Conservation (phyloP, 2,329 filamentous ascomycete species). For the Pezicula neosporulosa region DNA sequence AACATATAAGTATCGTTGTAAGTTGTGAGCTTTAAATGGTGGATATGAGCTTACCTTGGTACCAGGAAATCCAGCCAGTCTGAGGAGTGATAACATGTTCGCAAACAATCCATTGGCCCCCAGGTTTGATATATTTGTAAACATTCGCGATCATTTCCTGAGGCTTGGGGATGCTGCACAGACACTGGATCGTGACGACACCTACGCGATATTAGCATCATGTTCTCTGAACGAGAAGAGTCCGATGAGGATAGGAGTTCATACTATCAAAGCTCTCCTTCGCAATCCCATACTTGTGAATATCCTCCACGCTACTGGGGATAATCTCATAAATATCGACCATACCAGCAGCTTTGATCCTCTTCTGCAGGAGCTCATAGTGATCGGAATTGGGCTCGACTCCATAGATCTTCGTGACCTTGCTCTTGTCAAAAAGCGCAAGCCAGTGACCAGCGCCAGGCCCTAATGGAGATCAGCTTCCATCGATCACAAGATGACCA, state of each 20-base stretch:
- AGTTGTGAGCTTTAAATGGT: too few relatives aligned
- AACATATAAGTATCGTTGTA: not conserved
- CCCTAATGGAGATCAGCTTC: slow-evolving; percentile 30
- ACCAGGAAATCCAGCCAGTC: slow-evolving; percentile 14
- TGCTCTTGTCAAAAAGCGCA: slow-evolving; percentile 38
- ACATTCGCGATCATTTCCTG: slow-evolving; percentile 20
- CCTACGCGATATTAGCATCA: slow-evolving; percentile 35
- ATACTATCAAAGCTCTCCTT: slow-evolving; percentile 35
- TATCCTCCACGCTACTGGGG: slow-evolving; percentile 58
- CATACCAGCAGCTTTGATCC: slow-evolving; percentile 49
- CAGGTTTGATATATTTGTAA: slow-evolving; percentile 21
- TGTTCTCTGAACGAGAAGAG: too few relatives aligned
- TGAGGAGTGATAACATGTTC: slow-evolving; percentile 23
- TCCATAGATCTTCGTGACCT: slow-evolving; percentile 47
- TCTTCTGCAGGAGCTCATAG: slow-evolving; percentile 42
- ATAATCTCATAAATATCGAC: slow-evolving; percentile 57
- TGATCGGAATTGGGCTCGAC: slow-evolving; percentile 60
- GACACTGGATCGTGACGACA: slow-evolving; percentile 24
- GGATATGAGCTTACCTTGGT: slow-evolving; percentile 19
- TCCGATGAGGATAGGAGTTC: slow-evolving; percentile 6
- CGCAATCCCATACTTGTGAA: slow-evolving; percentile 26
- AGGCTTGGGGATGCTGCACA: slow-evolving; percentile 21
- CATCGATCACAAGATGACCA: slow-evolving; percentile 39
- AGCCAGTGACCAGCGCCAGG: slow-evolving; percentile 60
- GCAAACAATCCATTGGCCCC: slow-evolving; percentile 24